Conservation (phyloP, 768 basidiomycete genomes). For the Suillus placidus region DNA sequence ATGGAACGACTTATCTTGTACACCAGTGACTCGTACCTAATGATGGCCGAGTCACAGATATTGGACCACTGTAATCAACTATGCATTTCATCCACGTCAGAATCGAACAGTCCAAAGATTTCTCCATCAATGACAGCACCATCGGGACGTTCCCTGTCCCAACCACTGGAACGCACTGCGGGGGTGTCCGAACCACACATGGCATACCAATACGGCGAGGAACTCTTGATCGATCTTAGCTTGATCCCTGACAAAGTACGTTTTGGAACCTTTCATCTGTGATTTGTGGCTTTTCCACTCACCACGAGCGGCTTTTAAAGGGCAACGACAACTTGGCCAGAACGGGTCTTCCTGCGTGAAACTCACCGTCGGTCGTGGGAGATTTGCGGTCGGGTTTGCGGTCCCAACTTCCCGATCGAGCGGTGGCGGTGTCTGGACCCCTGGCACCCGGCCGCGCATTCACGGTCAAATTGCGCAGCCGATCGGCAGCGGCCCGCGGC, state of each 20-base stretch:
- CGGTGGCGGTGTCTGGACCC: too few species aligned
- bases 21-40: too few species aligned
- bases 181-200: constrained; percentile 66
- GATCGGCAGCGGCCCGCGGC: constrained; percentile 65
- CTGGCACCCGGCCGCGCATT: too few species aligned
- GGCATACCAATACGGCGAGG: constrained; percentile 55
- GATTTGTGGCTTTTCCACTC: background rate
- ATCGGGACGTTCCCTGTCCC: constrained; percentile 58
- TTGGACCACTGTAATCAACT: too few species aligned
- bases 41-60: too few species aligned
- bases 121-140: constrained; percentile 33
- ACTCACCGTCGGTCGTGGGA: too few species aligned
- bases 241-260: constrained; percentile 66
- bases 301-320: constrained; percentile 32
- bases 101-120: constrained; percentile 18
- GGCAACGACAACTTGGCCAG: constrained; percentile 62
- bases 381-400: too few species aligned
- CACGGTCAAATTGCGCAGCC: constrained; percentile 65
- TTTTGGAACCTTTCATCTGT: background rate
- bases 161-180: constrained; percentile 23
- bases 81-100: too few species aligned
- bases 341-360: too few species aligned
- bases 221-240: too few species aligned
- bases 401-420: too few species aligned
- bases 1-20: too few species aligned